These are phyloP conservation scores for Parietaria judaica DNA, from an alignment of 306 rosid genomes.

Conservation along the genomic window DNA sequence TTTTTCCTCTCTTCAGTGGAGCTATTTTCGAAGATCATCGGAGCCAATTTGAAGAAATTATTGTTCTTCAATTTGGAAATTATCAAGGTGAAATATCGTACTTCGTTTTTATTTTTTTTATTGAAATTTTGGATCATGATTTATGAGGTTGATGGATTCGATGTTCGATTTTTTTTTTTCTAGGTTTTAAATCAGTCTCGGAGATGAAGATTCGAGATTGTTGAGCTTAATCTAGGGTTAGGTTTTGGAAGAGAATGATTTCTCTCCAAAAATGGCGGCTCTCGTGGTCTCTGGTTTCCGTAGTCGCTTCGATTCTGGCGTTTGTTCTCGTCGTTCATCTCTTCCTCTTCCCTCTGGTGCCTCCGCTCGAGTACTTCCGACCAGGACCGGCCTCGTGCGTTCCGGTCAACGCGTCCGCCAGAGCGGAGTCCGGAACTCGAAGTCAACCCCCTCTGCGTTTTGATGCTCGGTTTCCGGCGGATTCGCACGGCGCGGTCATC, in stretches of 20 bases:
- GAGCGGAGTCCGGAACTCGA: slow-evolving; percentile 25
- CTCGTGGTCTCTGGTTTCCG: slow-evolving; percentile 60
- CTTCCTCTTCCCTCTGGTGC: slow-evolving; percentile 72
- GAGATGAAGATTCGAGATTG: slow-evolving; percentile 23
- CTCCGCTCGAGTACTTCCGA: slow-evolving; percentile 56
- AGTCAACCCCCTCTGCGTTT: slow-evolving; percentile 18
- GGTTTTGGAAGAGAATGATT: slow-evolving; percentile 41
- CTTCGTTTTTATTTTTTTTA: not conserved
- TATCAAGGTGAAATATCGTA: not conserved
- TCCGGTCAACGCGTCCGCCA: slow-evolving; percentile 32
- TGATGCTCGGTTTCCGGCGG: slow-evolving; percentile 53
- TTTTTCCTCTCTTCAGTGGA: too few species aligned
- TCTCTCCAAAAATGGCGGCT: slow-evolving; percentile 51
- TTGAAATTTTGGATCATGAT: not conserved
- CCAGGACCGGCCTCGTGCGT: slow-evolving; percentile 47
- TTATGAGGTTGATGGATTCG: slow-evolving; percentile 3
- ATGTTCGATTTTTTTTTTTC: slow-evolving; percentile 3
- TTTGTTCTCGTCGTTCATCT: slow-evolving; percentile 63
- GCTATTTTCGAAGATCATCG: too few species aligned
- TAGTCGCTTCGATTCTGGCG: slow-evolving; percentile 55
- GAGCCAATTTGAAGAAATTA: too few species aligned
- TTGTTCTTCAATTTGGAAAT: too few species aligned
- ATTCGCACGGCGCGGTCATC: slow-evolving; percentile 52
- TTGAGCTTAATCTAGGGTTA: slow-evolving; percentile 17
- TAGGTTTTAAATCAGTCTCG: slow-evolving; percentile 30